A percentile compares a stretch with the other conserved stretches of the same genome.
phyloP scores from a whole-genome alignment of 202 grass and related monocot species.

The Eragrostis tef region DNA sequence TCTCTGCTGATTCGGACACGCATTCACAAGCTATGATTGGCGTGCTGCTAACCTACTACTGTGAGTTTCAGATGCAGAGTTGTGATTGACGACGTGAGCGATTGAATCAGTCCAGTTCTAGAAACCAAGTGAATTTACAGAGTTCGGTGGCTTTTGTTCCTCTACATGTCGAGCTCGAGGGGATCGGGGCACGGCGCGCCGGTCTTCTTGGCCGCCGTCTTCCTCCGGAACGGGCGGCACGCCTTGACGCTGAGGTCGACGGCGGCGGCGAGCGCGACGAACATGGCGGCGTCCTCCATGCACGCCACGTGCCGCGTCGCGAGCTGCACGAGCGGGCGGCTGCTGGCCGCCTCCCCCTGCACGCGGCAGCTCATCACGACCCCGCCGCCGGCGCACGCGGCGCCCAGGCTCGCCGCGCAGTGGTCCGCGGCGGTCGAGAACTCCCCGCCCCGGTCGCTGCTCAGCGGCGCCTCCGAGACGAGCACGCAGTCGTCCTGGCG shows the following conservation, averaged over 20 bases:
- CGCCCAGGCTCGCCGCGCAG: slow-evolving; percentile 31
- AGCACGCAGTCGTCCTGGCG: slow-evolving; percentile 68
- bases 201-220: slow-evolving; percentile 39
- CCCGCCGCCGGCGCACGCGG: slow-evolving; percentile 45
- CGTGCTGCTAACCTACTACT: no score
- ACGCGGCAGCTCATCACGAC: slow-evolving; percentile 94
- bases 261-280: slow-evolving; percentile 80
- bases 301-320: slow-evolving; percentile 70
- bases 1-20: not conserved
- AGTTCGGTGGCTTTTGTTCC: slow-evolving; percentile 24
- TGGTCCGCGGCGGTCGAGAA: slow-evolving; percentile 36
- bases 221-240: slow-evolving; percentile 76
- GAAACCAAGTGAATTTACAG: slow-evolving; percentile 49
- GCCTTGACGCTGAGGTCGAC: slow-evolving; percentile 94
- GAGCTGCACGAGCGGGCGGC: slow-evolving; percentile 70
- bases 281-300: slow-evolving; percentile 88
- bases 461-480: slow-evolving; percentile 65
- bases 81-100: not conserved
- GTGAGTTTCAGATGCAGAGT: no score
- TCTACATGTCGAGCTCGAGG: slow-evolving; percentile 57
- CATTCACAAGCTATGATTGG: not conserved
- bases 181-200: slow-evolving; percentile 39
- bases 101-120: not conserved
- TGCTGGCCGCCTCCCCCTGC: slow-evolving; percentile 57
- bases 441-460: slow-evolving; percentile 77